Evolutionary conservation across 2,329 filamentous ascomycete genomes (phyloP).

Genomic region (Xylaria sp.): DNA sequence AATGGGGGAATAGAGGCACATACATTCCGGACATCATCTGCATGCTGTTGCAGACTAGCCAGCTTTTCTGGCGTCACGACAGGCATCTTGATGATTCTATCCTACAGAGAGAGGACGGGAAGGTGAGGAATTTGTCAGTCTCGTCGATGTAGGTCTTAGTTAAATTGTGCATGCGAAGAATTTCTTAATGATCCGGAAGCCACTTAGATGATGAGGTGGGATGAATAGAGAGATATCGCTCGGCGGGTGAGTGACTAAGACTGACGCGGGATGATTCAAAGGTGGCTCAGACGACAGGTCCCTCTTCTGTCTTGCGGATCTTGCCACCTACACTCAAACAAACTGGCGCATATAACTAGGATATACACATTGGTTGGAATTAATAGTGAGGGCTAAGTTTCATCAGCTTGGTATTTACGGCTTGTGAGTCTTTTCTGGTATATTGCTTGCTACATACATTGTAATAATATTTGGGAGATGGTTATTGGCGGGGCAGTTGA

Average conservation of each 20-base stretch:
- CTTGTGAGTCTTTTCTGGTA: conserved; percentile 21
- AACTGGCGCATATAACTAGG: conserved; percentile 13
- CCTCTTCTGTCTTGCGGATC: neutral
- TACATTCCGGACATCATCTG: conserved; percentile 93
- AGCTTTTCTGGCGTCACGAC: conserved; percentile 92
- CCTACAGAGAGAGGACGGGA: conserved; percentile 13
- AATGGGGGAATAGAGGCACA: conserved; percentile 49
- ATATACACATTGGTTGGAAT: conserved; percentile 12
- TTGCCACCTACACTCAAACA: conserved; percentile 6
- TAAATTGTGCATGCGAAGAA: neutral
- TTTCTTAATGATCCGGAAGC: neutral
- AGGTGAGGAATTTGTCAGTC: conserved; percentile 30
- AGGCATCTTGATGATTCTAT: conserved; percentile 71
- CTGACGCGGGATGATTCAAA: conserved; percentile 35
- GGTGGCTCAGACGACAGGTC: conserved; percentile 15
- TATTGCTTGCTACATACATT: conserved; percentile 6
- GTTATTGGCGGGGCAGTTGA: conserved; percentile 32
- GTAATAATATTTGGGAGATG: neutral
- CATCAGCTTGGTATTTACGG: neutral
- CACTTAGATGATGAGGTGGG: conserved; percentile 11
- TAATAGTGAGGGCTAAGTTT: neutral
- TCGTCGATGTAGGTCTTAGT: conserved; percentile 7
- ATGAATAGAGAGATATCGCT: conserved; percentile 4
- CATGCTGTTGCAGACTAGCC: conserved; percentile 86
- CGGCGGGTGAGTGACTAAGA: conserved; percentile 30